Conservation (phyloP, 2,329 filamentous ascomycete genomes). For the Fulvia fulva region DNA sequence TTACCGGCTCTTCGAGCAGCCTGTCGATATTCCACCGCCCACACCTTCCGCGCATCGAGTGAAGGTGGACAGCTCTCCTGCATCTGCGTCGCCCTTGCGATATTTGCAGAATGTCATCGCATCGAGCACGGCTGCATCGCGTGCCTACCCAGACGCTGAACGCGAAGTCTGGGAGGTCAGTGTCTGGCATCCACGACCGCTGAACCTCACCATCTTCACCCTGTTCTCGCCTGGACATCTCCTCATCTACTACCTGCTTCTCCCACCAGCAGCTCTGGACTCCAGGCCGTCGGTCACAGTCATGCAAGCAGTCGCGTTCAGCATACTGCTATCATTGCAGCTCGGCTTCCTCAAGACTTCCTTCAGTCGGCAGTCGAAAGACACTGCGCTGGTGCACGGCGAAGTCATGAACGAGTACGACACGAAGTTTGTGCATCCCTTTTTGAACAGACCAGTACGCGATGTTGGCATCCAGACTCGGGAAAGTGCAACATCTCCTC, state of each 20-base stretch:
- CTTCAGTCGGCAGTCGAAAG: slow-evolving; percentile 81
- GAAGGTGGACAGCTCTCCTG: slow-evolving; percentile 77
- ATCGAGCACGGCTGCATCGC: slow-evolving; percentile 67
- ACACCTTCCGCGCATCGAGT: slow-evolving; percentile 88
- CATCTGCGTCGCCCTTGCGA: slow-evolving; percentile 71
- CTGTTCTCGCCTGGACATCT: slow-evolving; percentile 91
- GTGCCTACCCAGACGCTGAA: slow-evolving; percentile 75
- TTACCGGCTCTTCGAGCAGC: slow-evolving; percentile 87
- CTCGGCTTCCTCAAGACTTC: slow-evolving; percentile 67
- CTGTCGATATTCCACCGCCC: slow-evolving; percentile 68
- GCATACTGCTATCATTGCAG: slow-evolving; percentile 70
- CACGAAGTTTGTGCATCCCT: slow-evolving; percentile 88
- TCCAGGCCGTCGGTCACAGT: slow-evolving; percentile 81
- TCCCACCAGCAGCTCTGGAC: slow-evolving; percentile 73
- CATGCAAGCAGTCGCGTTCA: slow-evolving; percentile 74
- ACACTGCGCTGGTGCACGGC: slow-evolving; percentile 77
- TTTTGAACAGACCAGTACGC: slow-evolving; percentile 73
- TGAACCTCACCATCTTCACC: slow-evolving; percentile 78
- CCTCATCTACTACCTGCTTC: slow-evolving; percentile 81
- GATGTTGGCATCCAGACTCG: slow-evolving; percentile 77
- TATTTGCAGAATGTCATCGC: slow-evolving; percentile 67
- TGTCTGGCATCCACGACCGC: slow-evolving; percentile 87
- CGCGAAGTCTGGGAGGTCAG: slow-evolving; percentile 92
- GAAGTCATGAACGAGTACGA: slow-evolving; percentile 96
- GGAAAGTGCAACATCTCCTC: slow-evolving; percentile 32